phyloP scores from a whole-genome alignment of 495 filamentous ascomycete genomes.

The Extremus antarcticus region DNA sequence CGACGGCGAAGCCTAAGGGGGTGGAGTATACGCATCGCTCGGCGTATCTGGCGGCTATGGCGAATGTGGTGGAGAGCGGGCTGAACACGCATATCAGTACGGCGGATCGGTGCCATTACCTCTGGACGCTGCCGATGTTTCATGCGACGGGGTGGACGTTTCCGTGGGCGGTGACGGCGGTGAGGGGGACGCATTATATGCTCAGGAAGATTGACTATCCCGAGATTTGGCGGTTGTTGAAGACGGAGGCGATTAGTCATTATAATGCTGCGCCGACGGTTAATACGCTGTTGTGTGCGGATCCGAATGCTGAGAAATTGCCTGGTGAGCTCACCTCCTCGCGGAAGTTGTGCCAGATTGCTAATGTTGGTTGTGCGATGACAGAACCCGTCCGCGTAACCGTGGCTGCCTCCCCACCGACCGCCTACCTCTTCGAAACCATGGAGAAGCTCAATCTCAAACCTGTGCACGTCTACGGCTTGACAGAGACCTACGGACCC shows the following conservation, averaged over 20 bases:
- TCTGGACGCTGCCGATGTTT: conserved; percentile 95
- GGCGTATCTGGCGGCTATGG: conserved; percentile 72
- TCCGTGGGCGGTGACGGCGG: conserved; percentile 60
- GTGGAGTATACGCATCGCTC: conserved; percentile 87
- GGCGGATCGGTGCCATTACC: conserved; percentile 59
- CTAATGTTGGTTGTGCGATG: neutral
- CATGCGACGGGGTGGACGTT: conserved; percentile 62
- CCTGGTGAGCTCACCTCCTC: conserved; percentile 25
- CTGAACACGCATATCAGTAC: conserved; percentile 49
- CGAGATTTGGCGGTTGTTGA: conserved; percentile 78
- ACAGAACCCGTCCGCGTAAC: conserved; percentile 66
- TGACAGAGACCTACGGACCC: conserved; percentile 93
- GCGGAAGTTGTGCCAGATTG: no score
- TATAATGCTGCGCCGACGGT: conserved; percentile 96
- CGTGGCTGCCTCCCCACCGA: conserved; percentile 85
- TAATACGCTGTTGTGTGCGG: conserved; percentile 80
- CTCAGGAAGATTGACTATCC: conserved; percentile 91
- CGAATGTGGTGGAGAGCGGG: conserved; percentile 78
- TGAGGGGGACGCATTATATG: conserved; percentile 88
- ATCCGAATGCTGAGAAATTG: conserved; percentile 56
- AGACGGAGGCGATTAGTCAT: conserved; percentile 76
- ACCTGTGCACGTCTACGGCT: conserved; percentile 89
- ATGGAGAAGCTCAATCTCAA: conserved; percentile 82
- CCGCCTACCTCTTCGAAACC: conserved; percentile 76
- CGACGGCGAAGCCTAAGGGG: conserved; percentile 84